Conservation (phyloP, 148 eudicot genomes). For the Persicaria maculosa region DNA sequence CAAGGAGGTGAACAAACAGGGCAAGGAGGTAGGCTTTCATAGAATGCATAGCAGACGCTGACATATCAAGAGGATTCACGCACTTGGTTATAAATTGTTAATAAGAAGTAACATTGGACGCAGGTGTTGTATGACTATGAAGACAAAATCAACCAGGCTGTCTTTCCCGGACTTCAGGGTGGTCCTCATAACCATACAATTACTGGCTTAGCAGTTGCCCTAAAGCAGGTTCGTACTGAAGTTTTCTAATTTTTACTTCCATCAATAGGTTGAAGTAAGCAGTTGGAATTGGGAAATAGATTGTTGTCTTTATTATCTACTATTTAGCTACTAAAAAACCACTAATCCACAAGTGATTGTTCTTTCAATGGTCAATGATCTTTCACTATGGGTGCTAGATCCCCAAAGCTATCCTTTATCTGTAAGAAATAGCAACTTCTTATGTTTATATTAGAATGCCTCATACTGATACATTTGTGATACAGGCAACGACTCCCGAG, state of each 20-base stretch:
- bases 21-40: constrained; percentile 57
- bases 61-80: background rate
- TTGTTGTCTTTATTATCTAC: background rate
- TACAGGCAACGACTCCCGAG: constrained; percentile 84
- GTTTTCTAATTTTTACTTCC: background rate
- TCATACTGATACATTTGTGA: background rate
- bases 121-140: constrained; percentile 93
- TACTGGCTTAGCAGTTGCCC: constrained; percentile 88
- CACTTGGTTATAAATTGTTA: background rate
- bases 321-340: background rate
- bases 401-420: no score
- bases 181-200: constrained; percentile 99
- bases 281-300: background rate
- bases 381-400: no score
- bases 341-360: background rate
- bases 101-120: constrained; percentile 9
- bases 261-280: background rate
- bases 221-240: constrained; percentile 64
- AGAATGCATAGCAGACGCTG: background rate
- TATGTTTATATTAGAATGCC: background rate
- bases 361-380: background rate
- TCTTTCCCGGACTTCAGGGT: constrained; percentile 98
- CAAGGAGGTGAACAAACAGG: constrained; percentile 83
- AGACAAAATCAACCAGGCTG: constrained; percentile 94
- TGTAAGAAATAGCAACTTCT: no score